Conservation (phyloP, 345 rosid species). For the Melaleuca quinquenervia region DNA sequence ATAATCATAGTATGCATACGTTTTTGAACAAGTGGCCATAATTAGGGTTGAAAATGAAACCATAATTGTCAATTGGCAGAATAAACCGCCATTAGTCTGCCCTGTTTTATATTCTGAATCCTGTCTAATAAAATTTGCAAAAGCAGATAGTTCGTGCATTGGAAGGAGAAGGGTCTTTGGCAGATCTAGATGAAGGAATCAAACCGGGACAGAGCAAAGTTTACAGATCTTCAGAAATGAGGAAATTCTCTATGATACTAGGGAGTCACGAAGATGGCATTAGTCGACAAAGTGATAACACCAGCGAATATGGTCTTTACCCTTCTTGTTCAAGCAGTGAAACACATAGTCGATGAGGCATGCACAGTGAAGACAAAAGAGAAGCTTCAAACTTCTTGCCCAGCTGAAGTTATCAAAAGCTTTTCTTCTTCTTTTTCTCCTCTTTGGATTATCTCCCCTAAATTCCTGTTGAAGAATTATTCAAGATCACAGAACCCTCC, state of each 20-base stretch:
- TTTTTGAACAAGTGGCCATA: not conserved
- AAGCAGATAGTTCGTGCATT: constrained; percentile 54
- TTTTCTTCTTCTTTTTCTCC: not conserved
- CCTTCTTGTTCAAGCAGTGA: constrained; percentile 52
- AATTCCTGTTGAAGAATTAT: not conserved
- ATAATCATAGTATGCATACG: not conserved
- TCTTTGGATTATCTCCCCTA: not conserved
- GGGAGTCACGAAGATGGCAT: constrained; percentile 19
- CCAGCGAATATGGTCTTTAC: constrained; percentile 50
- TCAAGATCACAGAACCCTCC: not conserved
- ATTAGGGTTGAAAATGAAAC: not conserved
- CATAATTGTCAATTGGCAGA: not conserved
- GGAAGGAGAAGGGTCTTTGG: constrained; percentile 44
- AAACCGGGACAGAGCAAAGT: constrained; percentile 16
- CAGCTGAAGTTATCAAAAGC: not conserved
- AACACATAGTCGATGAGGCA: constrained; percentile 5
- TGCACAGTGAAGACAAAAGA: not conserved
- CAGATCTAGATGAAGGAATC: constrained; percentile 31
- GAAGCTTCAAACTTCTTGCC: not conserved
- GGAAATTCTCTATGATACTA: constrained; percentile 25
- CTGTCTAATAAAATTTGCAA: not conserved
- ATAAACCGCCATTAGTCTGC: not conserved
- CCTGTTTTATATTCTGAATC: not conserved
- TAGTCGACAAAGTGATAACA: constrained; percentile 19
- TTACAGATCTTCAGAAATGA: constrained; percentile 33